phyloP scores from a whole-genome alignment of 1,284 basidiomycete genomes.

The Cystobasidium pallidum region DNA sequence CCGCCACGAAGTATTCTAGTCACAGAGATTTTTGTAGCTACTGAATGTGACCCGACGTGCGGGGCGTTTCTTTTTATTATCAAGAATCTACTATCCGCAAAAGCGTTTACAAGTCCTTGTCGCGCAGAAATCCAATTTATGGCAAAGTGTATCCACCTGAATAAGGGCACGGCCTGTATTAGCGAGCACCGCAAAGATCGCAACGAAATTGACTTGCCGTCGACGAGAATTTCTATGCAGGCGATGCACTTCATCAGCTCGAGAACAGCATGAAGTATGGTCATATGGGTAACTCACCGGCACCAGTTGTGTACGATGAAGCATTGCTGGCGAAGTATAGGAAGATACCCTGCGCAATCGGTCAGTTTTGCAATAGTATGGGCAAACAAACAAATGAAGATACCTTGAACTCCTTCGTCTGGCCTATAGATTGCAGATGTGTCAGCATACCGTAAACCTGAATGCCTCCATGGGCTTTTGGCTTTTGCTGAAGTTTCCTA shows the following conservation, averaged over 20 bases:
- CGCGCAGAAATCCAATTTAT: background rate
- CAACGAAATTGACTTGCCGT: constrained; percentile 1
- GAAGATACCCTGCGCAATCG: constrained; percentile 30
- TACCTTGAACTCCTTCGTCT: constrained; percentile 42
- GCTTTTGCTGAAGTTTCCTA: background rate
- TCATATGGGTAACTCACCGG: constrained; percentile 16
- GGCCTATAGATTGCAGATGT: background rate
- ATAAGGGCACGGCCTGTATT: background rate
- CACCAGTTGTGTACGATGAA: constrained; percentile 39
- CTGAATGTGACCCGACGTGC: background rate
- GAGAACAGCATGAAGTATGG: too few relatives aligned
- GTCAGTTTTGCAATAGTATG: constrained; percentile 1
- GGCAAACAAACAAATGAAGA: background rate
- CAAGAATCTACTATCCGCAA: too few relatives aligned
- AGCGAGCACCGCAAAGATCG: background rate
- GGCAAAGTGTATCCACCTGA: constrained; percentile 42
- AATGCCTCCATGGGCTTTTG: too few relatives aligned
- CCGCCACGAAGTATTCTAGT: background rate
- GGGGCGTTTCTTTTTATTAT: background rate
- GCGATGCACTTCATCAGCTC: too few relatives aligned
- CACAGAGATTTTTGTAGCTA: background rate
- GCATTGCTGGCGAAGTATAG: constrained; percentile 43
- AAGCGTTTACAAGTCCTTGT: background rate
- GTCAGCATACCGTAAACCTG: background rate
- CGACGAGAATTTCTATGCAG: constrained; percentile 38